A percentile compares a stretch with the other conserved stretches of the same genome.
These are phyloP conservation scores for Trichosporon coremiiforme DNA, from an alignment of 1,284 basidiomycete species.

Conservation along the genomic window DNA sequence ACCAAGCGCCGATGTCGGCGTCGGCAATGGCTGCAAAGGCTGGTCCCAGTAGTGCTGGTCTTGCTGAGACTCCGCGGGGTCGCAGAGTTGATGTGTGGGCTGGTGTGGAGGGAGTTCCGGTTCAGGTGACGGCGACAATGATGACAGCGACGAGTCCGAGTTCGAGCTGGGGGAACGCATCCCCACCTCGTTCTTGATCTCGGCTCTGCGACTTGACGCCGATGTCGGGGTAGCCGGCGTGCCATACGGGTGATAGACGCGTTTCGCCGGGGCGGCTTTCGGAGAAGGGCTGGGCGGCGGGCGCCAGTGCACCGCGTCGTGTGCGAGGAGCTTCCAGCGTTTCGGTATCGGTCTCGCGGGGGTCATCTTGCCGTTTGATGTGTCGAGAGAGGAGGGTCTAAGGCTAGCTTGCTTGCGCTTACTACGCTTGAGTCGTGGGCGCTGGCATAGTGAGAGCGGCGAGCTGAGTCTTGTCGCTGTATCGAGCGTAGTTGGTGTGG, in stretches of 20 bases:
- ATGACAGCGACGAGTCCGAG: slow-evolving; percentile 14
- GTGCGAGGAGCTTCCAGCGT: background rate
- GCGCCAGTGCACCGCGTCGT: slow-evolving; percentile 14
- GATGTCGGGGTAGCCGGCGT: background rate
- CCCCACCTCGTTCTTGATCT: too few relatives aligned
- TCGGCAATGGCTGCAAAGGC: background rate
- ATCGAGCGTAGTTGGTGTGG: background rate
- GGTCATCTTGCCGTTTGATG: background rate
- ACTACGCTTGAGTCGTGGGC: slow-evolving; percentile 7
- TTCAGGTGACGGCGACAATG: background rate
- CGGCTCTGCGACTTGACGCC: too few relatives aligned
- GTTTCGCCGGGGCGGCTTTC: background rate
- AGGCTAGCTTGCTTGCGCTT: slow-evolving; percentile 2
- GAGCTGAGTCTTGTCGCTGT: background rate
- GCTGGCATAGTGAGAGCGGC: slow-evolving; percentile 5
- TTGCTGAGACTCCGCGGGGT: background rate
- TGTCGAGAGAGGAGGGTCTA: background rate
- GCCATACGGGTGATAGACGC: background rate
- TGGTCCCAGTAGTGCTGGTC: background rate
- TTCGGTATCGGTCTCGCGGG: background rate
- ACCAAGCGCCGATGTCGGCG: background rate
- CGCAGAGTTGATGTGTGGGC: background rate
- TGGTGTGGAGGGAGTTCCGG: background rate
- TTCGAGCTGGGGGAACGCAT: background rate
- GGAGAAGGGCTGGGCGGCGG: background rate